Conservation (phyloP, 352 stramenopile species). For the Pythium oligandrum region DNA sequence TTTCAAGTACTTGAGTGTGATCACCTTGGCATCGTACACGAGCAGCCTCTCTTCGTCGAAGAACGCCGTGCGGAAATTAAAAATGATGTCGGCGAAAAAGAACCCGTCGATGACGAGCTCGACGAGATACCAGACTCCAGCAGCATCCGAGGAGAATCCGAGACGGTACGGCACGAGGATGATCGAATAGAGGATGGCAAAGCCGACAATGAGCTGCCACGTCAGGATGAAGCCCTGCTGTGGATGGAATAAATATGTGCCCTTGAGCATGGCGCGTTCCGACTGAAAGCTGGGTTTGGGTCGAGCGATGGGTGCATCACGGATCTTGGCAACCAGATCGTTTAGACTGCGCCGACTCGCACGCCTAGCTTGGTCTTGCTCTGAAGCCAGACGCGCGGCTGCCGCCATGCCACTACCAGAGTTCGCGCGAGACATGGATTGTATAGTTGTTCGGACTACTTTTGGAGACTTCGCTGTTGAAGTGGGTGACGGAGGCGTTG, state of each 20-base stretch:
- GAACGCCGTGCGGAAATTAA: constrained; percentile 86
- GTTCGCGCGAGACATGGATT: too few species aligned
- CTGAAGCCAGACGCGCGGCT: too few species aligned
- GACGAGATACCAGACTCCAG: constrained; percentile 46
- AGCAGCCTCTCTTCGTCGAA: constrained; percentile 70
- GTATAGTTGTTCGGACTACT: too few species aligned
- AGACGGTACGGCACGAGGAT: constrained; percentile 85
- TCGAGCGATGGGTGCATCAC: constrained; percentile 35
- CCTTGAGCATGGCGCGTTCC: constrained; percentile 55
- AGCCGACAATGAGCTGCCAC: constrained; percentile 72
- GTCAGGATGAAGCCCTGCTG: constrained; percentile 59
- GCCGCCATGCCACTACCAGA: too few species aligned
- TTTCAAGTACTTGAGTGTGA: constrained; percentile 57
- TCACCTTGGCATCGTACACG: constrained; percentile 46
- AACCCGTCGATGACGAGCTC: constrained; percentile 80
- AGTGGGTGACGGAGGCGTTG: too few species aligned
- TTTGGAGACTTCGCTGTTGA: too few species aligned
- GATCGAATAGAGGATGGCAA: constrained; percentile 86
- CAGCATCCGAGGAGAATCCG: constrained; percentile 70
- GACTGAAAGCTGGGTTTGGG: constrained; percentile 42
- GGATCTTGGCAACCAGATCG: constrained; percentile 37
- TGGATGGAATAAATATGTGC: constrained; percentile 72
- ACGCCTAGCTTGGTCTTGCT: background rate
- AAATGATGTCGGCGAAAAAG: constrained; percentile 82
- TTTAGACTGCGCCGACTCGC: constrained; percentile 22